Evolutionary conservation across 306 rosid genomes (phyloP), one percentile per base, ranked within the genome.

Genomic region (Hippophae tibetana): DNA sequence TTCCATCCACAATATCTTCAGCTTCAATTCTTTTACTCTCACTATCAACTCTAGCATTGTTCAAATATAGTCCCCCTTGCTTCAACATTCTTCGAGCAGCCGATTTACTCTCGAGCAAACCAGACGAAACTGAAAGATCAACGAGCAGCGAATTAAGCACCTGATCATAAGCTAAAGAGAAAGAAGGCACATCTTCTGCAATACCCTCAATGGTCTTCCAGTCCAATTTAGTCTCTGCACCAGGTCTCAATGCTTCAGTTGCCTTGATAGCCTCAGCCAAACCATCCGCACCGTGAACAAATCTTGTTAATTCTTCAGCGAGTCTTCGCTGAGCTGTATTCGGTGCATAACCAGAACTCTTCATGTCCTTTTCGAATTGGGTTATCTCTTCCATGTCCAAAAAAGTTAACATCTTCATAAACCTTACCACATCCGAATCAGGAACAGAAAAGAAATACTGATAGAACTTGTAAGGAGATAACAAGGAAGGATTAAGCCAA

Each of bases 41-140:
- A 57, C 78, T 69, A 55, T 87, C 82, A 68, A 92, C 88, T 79
- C 86, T 82, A 26, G 55, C 68, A 62, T 92, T 87, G 78, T 92
- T 92, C 82, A 92, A 78, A 81, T 92, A 92, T 44, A 92, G 63
- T 7, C 98, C 98, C 44, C 96, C 98, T 77, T 92, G 98, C 78
- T 87, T 92, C 76, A 92, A 72, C 83, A 92, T 52, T 5, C 95
- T 81, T 5, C 95, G 87, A 1, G 83, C 98, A 63, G 95, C 95
- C 1, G 98, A 87, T 68, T 87, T 92, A 69, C 96, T 92, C 51
- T 73, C 84, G 6, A 89, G 69, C 83, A 92, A 82, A 74, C 98
- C 96, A 49, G 98, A 68, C 10, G 82, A 78, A 42, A 92, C 96
- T 0, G 93, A 85, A 9, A 92, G 93, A 80, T 92, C 98, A 56